phyloP scores from a whole-genome alignment of 768 basidiomycete species.

The Stropharia rugosoannulata region DNA sequence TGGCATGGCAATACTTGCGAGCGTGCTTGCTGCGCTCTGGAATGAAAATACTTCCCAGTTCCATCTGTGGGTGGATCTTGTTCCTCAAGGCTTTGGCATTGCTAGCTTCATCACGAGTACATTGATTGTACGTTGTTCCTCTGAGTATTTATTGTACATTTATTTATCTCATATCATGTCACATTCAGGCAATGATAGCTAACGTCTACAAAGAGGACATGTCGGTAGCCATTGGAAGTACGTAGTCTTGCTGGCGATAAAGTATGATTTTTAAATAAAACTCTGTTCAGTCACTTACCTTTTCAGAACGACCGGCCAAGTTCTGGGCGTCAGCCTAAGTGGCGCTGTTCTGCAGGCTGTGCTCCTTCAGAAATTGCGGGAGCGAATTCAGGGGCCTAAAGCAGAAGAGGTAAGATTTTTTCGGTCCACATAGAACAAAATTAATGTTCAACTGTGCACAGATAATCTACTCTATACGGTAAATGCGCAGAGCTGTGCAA shows the following conservation, averaged over 20 bases:
- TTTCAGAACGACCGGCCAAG: constrained; percentile 93
- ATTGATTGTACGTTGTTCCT: constrained; percentile 59
- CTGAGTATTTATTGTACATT: constrained; percentile 3
- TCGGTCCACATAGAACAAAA: background rate
- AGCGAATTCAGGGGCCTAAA: constrained; percentile 74
- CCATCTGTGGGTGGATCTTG: constrained; percentile 76
- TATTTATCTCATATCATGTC: constrained; percentile 12
- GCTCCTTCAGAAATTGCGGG: constrained; percentile 65
- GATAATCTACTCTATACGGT: constrained; percentile 66
- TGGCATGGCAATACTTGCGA: constrained; percentile 58
- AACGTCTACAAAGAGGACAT: constrained; percentile 77
- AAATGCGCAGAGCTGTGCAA: background rate
- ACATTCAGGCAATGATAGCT: constrained; percentile 79
- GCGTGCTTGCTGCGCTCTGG: constrained; percentile 65
- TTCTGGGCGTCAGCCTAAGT: constrained; percentile 88
- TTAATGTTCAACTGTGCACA: constrained; percentile 23
- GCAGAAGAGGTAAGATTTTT: constrained; percentile 58
- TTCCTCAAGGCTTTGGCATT: constrained; percentile 84
- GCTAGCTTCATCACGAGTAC: constrained; percentile 85
- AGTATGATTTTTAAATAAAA: constrained; percentile 15
- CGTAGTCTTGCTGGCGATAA: constrained; percentile 32
- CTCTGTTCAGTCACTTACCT: constrained; percentile 76
- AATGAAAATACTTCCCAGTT: constrained; percentile 53
- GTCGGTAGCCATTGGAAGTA: constrained; percentile 89
- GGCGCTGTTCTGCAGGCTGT: constrained; percentile 84